phyloP scores from a whole-genome alignment of 2,329 filamentous ascomycete species.

The Fusarium newnesense region DNA sequence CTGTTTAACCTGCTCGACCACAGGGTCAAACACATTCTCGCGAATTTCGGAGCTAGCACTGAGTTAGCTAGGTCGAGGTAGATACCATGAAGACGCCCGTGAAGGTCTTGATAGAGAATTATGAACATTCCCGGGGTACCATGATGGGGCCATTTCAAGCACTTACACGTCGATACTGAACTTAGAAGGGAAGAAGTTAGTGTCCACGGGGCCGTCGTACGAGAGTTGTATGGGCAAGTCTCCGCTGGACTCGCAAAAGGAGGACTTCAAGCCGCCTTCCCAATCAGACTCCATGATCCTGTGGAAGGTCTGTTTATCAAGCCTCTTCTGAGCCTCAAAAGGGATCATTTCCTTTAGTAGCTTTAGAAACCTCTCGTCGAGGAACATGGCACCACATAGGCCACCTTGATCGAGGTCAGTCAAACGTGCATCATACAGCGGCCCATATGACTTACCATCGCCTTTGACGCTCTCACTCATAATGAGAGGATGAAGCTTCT shows the following conservation, averaged over 20 bases:
- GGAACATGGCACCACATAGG: conserved; percentile 55
- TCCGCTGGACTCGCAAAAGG: conserved; percentile 22
- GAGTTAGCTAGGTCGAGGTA: not conserved
- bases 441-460: conserved; percentile 41
- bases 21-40: conserved; percentile 39
- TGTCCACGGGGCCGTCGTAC: not conserved
- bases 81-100: not conserved
- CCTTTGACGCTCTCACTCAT: conserved; percentile 53
- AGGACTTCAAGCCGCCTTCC: conserved; percentile 47
- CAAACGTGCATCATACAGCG: not conserved
- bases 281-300: conserved; percentile 42
- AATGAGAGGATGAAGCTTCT: conserved; percentile 37
- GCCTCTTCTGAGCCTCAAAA: conserved; percentile 2
- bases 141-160: not conserved
- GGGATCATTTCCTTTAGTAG: conserved; percentile 45
- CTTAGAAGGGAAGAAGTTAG: not conserved
- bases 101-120: no score
- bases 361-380: conserved; percentile 51
- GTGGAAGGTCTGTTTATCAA: not conserved
- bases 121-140: not conserved
- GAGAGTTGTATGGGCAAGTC: conserved; percentile 19
- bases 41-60: not conserved
- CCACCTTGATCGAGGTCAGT: conserved; percentile 42
- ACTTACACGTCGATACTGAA: conserved; percentile 22
- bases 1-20: conserved; percentile 31